These are phyloP conservation scores for Domatiomyces globalis DNA, from an alignment of 2,329 filamentous ascomycete species.

Conservation along the genomic window DNA sequence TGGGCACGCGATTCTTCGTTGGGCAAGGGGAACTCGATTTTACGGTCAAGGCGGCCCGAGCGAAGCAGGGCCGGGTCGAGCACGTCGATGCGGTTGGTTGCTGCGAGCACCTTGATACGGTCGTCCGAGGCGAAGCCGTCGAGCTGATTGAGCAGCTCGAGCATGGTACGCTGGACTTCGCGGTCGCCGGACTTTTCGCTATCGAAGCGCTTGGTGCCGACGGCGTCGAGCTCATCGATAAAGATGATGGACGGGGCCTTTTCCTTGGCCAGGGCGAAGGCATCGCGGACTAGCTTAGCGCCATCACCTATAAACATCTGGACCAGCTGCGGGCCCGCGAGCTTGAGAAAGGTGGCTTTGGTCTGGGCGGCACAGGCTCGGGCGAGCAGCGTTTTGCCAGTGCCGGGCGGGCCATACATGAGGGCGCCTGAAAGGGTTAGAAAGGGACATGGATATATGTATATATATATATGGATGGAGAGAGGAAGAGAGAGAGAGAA, in stretches of 20 bases:
- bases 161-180: conserved; percentile 96
- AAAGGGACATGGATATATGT: conserved; percentile 6
- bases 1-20: conserved; percentile 96
- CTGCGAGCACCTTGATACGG: conserved; percentile 88
- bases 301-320: conserved; percentile 99
- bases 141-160: conserved; percentile 95
- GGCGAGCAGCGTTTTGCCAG: conserved; percentile 49
- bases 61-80: conserved; percentile 82
- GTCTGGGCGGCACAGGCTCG: conserved; percentile 95
- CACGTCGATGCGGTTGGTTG: conserved; percentile 88
- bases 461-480: conserved; percentile 4
- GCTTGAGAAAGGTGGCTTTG: conserved; percentile 95
- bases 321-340: conserved; percentile 90
- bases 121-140: conserved; percentile 96
- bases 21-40: conserved; percentile 95
- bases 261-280: conserved; percentile 93
- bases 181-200: conserved; percentile 95
- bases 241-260: conserved; percentile 99
- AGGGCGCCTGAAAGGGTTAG: conserved; percentile 49
- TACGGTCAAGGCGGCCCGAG: conserved; percentile 83
- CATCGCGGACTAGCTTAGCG: conserved; percentile 92
- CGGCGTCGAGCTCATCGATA: conserved; percentile 94
- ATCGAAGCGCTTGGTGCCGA: conserved; percentile 98
- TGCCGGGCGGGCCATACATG: conserved; percentile 67
- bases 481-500: no score